Evolutionary conservation across 169 alveolate genomes (phyloP).

Genomic region (Toxoplasma gondii): DNA sequence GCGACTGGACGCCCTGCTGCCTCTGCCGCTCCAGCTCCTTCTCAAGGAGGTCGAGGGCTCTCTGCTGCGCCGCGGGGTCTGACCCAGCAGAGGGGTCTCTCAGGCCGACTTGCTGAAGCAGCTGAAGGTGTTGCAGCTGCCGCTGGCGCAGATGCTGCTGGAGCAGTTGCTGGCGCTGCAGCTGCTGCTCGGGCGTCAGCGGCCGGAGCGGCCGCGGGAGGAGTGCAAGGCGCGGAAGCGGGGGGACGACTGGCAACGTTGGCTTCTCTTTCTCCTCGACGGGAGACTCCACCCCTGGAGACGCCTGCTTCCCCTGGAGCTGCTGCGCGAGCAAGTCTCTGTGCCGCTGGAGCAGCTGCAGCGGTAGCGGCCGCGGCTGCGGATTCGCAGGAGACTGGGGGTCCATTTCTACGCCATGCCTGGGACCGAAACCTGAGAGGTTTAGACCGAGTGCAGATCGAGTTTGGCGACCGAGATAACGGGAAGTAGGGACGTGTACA

Average conservation of each 20-base stretch:
- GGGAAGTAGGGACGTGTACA: too few species aligned
- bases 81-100: not conserved
- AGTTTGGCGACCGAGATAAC: too few species aligned
- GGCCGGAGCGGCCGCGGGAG: not conserved
- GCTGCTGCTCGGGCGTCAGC: constrained; percentile 1
- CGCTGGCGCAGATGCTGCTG: not conserved
- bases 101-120: not conserved
- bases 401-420: not conserved
- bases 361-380: not conserved
- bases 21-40: not conserved
- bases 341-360: not conserved
- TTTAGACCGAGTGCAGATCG: too few species aligned
- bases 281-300: not conserved
- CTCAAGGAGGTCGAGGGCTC: not conserved
- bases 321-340: not conserved
- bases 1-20: not conserved
- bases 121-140: not conserved
- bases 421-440: too few species aligned
- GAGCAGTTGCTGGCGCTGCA: not conserved
- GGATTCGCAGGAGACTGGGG: not conserved
- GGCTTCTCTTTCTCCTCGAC: not conserved
- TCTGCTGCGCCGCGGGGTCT: not conserved
- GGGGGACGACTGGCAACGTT: not conserved
- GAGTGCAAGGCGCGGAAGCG: not conserved
- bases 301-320: not conserved